Evolutionary conservation across 2,329 filamentous ascomycete genomes (phyloP), one percentile per base, ranked within the genome.

Genomic region (Trematosphaeria pertusa): DNA sequence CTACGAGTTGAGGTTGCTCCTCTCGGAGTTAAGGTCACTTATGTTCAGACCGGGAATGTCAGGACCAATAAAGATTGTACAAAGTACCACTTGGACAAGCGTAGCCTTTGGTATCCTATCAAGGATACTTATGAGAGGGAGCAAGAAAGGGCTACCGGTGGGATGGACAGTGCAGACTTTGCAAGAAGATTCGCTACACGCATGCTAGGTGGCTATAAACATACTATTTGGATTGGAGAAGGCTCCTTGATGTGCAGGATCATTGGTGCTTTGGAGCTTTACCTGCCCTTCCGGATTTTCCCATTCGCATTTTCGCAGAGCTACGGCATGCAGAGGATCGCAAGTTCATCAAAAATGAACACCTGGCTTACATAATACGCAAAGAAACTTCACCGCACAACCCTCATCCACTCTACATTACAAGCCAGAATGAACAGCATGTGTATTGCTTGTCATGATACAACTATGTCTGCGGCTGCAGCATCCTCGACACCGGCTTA

Each of bases 41-140:
- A 67, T 0, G 62, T 76, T 6, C 64, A 83, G n/a, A 84, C 81
- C 2, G 81, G 82, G 9, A 81, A 81, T 9, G 80, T 84, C 22
- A 74, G 78, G 59, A 78, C 75, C 41, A 77, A 77, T 19, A 82
- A 84, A 52, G 24, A 74, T 78, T 1, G 73, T 79, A 14, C 72
- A 65, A 2, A 57, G 77, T 71, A 78, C 15, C 61, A 62, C 5
- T 61, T 84, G 9, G 21, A 30, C 3, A 30, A 31, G 11, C 19
- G 19, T 6, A 43, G 41, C 15, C 32, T 43, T 5, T 43, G 41
- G 41, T 37, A 43, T 20, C 41, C 41, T 5, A 15, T 43, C 21
- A 33, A 34, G 15, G 41, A 43, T 14, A 20, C 32, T 3, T 43
- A 19, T 18, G 22, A 37, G 14, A 43, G 30, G 12, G 41, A 43